Percentiles rank a stretch among this genome's conserved stretches.
phyloP scores from a whole-genome alignment of 768 basidiomycete genomes.

The Pholiota conissans region DNA sequence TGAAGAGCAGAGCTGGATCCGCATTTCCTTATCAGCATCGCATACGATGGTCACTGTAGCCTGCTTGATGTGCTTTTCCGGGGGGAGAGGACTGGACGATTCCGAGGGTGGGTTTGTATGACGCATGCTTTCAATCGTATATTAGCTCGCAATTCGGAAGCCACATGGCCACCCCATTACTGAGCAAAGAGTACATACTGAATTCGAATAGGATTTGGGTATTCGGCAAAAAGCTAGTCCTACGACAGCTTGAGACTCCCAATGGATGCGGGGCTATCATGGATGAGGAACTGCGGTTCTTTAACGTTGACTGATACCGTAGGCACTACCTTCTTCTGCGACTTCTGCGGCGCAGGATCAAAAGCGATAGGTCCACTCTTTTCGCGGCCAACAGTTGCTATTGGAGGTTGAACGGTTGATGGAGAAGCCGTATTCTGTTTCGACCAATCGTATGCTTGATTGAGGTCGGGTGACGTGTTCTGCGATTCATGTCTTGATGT shows the following conservation, averaged over 20 bases:
- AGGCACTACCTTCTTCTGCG: conserved; percentile 23
- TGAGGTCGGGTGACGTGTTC: background rate
- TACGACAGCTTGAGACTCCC: conserved; percentile 24
- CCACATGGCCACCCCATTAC: background rate
- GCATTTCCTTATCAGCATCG: background rate
- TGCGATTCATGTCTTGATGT: conserved; percentile 4
- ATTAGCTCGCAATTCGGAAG: background rate
- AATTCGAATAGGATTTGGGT: background rate
- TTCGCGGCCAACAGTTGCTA: conserved; percentile 4
- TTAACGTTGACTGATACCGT: conserved; percentile 31
- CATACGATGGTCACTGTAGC: background rate
- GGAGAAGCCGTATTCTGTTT: conserved; percentile 6
- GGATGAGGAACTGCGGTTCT: conserved; percentile 31
- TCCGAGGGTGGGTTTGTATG: background rate
- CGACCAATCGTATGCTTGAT: conserved; percentile 8
- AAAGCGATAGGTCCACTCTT: conserved; percentile 12
- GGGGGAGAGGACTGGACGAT: background rate
- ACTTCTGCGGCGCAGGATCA: conserved; percentile 4
- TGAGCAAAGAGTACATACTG: background rate
- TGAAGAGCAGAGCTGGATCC: background rate
- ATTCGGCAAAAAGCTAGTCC: background rate
- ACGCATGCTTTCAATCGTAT: background rate
- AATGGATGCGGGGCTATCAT: conserved; percentile 37
- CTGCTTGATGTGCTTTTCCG: background rate
- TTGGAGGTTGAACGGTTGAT: conserved; percentile 10